Base-by-base conservation (phyloP, 257 asterid species). In the Euphrasia confusa region DNA sequence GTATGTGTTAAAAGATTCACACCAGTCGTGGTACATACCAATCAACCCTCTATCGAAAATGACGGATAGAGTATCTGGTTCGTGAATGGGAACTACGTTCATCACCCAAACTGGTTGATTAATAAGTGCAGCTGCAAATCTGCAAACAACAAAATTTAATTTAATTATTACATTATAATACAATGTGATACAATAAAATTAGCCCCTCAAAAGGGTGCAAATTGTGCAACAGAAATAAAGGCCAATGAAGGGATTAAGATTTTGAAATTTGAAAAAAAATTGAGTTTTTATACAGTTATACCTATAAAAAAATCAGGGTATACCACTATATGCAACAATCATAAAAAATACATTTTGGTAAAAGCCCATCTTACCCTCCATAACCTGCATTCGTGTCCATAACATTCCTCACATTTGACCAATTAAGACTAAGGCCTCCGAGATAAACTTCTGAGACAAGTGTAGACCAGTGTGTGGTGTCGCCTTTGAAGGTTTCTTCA, bases 311-410 rank as follows among this genome's bases (percentile, higher is more conserved):
- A 35, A 1, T 7, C 40, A 35, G 40, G 40, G 10, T 35, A 35
- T 5, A 35, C 8, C 40, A 5, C 40, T 35, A 35, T 9, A 6
- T 44, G 5, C 11, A 44, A 44, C 15, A 14, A 44, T 44, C 28
- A 8, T 7, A 12, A 53, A 21, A 5, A 24, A 27, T 0, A 54
- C 24, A 2, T 57, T 30, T 57, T 57, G 18, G 26, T 28, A 53
- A 12, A 53, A 53, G 32, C 32, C 7, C 32, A n/a, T 55, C 92
- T 81, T 80, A 89, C 97, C 99, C 99, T 82, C 99, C 99, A 73
- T 79, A 83, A 58, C 86, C 86, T 26, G 97, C 97, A 69, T 83
- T 87, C 99, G 89, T 89, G 65, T 93, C 99, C 94, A 93, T 85
- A 58, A 87, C 84, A 56, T 93, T 93, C 72, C 97, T 78, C 62